Conservation (phyloP, 192 early-diverging fungal species). For the Radiomyces spectabilis region DNA sequence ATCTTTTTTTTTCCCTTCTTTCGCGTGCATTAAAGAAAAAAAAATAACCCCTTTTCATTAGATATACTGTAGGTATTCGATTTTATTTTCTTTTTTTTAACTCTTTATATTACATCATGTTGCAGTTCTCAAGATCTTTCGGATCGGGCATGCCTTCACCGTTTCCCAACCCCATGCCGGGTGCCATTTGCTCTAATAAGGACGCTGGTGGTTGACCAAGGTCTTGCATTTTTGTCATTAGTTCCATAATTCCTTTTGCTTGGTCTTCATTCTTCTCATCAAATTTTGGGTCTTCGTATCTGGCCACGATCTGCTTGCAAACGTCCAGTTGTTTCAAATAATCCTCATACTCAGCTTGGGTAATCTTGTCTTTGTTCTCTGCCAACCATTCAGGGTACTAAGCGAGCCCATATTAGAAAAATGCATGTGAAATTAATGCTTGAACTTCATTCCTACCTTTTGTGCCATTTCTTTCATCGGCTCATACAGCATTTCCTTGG, state of each 20-base stretch:
- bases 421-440: not conserved
- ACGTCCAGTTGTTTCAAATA: conserved; percentile 75
- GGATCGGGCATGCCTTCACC: conserved; percentile 46
- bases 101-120: conserved; percentile 30
- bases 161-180: conserved; percentile 80
- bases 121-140: conserved; percentile 46
- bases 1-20: too few relatives aligned
- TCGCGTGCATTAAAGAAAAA: too few relatives aligned
- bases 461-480: conserved; percentile 86
- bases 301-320: conserved; percentile 71
- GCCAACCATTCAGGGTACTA: conserved; percentile 89
- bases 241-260: conserved; percentile 66
- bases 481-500: conserved; percentile 90
- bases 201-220: conserved; percentile 91
- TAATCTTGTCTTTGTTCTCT: conserved; percentile 65
- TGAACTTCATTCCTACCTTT: conserved; percentile 42
- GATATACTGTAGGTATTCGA: too few relatives aligned
- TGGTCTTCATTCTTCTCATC: conserved; percentile 65
- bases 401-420: not conserved
- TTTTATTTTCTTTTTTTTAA: too few relatives aligned
- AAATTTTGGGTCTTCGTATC: conserved; percentile 68
- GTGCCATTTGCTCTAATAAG: conserved; percentile 83
- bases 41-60: too few relatives aligned
- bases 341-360: conserved; percentile 62
- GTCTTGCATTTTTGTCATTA: conserved; percentile 99